A percentile compares a stretch with the other conserved stretches of the same genome.
Conservation (phyloP, 176 grass and related monocot species). For the Musa beccarii region DNA sequence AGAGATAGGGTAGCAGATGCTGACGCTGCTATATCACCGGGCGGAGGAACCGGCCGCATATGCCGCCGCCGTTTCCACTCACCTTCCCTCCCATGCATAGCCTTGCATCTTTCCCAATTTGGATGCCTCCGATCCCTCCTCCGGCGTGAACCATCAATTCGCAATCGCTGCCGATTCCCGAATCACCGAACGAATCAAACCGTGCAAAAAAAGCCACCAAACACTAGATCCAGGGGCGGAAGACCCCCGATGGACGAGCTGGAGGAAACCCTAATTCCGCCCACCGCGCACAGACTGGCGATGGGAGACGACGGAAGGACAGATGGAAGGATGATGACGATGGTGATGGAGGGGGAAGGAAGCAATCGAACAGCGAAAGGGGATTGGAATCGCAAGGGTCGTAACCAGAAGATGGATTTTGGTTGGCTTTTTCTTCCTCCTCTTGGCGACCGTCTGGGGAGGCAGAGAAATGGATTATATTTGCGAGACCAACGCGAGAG, state of each 20-base stretch:
- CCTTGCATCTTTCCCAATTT: slow-evolving; percentile 57
- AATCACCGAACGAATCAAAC: slow-evolving; percentile 8
- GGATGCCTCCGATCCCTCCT: slow-evolving; percentile 40
- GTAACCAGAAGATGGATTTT: not conserved
- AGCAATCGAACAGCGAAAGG: slow-evolving; percentile 18
- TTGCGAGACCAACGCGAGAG: too few relatives aligned
- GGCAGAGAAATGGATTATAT: too few relatives aligned
- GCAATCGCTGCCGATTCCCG: slow-evolving; percentile 9
- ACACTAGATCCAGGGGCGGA: slow-evolving; percentile 7
- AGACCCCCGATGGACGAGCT: too few relatives aligned
- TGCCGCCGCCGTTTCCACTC: slow-evolving; percentile 45
- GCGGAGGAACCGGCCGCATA: slow-evolving; percentile 61
- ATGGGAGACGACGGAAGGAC: slow-evolving; percentile 22
- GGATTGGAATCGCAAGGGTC: slow-evolving; percentile 1
- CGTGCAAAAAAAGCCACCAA: not conserved
- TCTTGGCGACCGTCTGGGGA: too few relatives aligned
- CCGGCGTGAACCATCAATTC: slow-evolving; percentile 53
- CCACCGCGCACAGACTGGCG: slow-evolving; percentile 16
- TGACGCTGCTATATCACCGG: slow-evolving; percentile 51
- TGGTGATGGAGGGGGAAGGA: not conserved
- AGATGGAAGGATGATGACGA: slow-evolving; percentile 1
- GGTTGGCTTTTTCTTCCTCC: not conserved
- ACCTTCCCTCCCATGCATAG: slow-evolving; percentile 86
- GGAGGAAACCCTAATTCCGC: slow-evolving; percentile 43
- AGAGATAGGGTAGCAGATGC: slow-evolving; percentile 21